Evolutionary conservation across 306 rosid genomes (phyloP), one percentile per base, ranked within the genome.

Genomic region (Geum urbanum): DNA sequence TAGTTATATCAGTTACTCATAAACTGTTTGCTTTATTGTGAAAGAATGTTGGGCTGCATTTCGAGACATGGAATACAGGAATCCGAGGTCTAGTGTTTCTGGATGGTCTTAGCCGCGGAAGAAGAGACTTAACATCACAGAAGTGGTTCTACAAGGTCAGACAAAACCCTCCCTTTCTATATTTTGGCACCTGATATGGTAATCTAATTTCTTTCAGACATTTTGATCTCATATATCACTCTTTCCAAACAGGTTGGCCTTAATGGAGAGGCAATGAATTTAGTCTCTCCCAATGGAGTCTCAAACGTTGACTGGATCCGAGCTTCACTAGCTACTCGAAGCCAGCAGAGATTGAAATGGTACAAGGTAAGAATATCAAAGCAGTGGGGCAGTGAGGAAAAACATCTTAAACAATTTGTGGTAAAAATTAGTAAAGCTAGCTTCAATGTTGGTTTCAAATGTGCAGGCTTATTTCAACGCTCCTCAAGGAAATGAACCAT

Each of bases 111-210:
- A 84, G 85, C 50, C 73, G 66, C 0, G 99, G 95, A 74, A 88
- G 72, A 63, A 87, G 58, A 63, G 96, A 94, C 55, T 75, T 91
- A 76, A 78, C 95, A 3, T 22, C 52, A 74, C 97, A 89, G 64
- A 91, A 83, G 77, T 94, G 99, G 99, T 86, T 91, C 64, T 87
- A 94, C 86, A 91, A 87, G 96, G 99, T 94, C 18, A 62, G 74
- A 41, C 37, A 63, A 46, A 52, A 12, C 5, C 8, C 15, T 45
- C 14, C 18, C 45, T 4, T 39, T 51, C 3, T 12, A 16, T 16
- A 43, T 49, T 35, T 18, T 12, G 41, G 20, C 52, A 68, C 50
- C 49, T 47, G 5, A 4, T 57, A 15, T 7, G 9, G n/a, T 39
- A 20, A 1, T 20, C 22, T 22, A 2, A 37, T 18, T 71, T 47